phyloP scores from a whole-genome alignment of 306 rosid genomes.

The Mimosa bimucronata region DNA sequence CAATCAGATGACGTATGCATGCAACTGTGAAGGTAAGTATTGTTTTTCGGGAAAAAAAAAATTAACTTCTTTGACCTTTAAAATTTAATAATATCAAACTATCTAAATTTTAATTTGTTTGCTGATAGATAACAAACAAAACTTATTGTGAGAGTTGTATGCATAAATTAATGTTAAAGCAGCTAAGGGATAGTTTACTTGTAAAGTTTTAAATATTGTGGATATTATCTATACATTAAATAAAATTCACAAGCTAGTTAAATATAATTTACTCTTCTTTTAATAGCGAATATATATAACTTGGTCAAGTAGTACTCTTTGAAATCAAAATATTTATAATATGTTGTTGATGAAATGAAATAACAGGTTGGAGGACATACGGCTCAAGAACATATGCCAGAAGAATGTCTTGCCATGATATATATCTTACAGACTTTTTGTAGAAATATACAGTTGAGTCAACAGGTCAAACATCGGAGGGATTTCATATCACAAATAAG shows the following conservation, averaged over 20 bases:
- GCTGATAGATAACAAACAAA: no score
- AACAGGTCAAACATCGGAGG: not conserved
- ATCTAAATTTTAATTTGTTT: no score
- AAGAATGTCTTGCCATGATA: constrained; percentile 62
- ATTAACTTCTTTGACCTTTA: no score
- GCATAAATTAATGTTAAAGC: no score
- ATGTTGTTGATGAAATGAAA: not conserved
- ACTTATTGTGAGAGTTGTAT: no score
- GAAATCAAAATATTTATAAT: not conserved
- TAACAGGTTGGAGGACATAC: constrained; percentile 74
- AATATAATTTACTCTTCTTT: no score
- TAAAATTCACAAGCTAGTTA: not conserved
- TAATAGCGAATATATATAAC: no score
- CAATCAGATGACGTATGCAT: constrained; percentile 69
- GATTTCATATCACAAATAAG: not conserved
- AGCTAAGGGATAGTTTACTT: no score
- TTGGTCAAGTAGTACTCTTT: not conserved
- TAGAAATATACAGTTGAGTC: constrained; percentile 10
- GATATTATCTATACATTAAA: no score
- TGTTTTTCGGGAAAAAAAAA: not conserved
- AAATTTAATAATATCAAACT: no score
- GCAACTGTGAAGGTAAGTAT: constrained; percentile 73
- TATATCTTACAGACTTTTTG: constrained; percentile 40
- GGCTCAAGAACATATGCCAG: constrained; percentile 53
- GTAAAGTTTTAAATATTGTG: no score